phyloP scores from a whole-genome alignment of 306 rosid species.

The Datisca glomerata region DNA sequence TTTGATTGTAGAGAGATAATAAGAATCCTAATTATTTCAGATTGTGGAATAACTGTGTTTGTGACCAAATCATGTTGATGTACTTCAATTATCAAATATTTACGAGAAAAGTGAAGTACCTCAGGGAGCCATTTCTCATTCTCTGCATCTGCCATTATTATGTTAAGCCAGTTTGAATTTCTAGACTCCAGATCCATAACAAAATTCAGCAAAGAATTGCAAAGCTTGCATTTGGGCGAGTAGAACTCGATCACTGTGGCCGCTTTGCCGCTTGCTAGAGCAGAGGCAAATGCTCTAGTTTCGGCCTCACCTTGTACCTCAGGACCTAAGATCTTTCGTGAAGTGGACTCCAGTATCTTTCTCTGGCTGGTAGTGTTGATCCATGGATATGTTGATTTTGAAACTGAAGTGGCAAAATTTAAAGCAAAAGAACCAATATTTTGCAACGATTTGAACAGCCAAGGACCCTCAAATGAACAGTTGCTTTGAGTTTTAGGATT shows the following conservation, averaged over 20 bases:
- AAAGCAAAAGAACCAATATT: slow-evolving; percentile 42
- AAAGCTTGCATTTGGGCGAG: slow-evolving; percentile 76
- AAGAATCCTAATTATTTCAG: neutral
- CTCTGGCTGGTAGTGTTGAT: slow-evolving; percentile 11
- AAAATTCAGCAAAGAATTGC: slow-evolving; percentile 51
- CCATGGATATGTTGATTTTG: slow-evolving; percentile 25
- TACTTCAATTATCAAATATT: neutral
- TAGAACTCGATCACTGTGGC: slow-evolving; percentile 75
- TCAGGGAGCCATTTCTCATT: slow-evolving; percentile 79
- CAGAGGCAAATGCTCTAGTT: slow-evolving; percentile 72
- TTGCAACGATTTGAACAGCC: slow-evolving; percentile 67
- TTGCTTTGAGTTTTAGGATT: slow-evolving; percentile 17
- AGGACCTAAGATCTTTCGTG: slow-evolving; percentile 16
- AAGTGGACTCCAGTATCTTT: slow-evolving; percentile 16
- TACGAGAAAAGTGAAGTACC: slow-evolving; percentile 11
- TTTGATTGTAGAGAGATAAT: neutral
- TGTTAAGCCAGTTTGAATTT: slow-evolving; percentile 60
- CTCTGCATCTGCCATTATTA: slow-evolving; percentile 93
- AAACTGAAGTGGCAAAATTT: slow-evolving; percentile 29
- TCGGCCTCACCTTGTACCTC: slow-evolving; percentile 65
- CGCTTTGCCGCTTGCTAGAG: slow-evolving; percentile 61
- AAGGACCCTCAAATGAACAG: slow-evolving; percentile 60
- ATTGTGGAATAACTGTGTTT: neutral
- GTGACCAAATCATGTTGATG: neutral
- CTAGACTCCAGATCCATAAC: slow-evolving; percentile 53